Evolutionary conservation across 805 yeast species (phyloP).

Genomic region (Ogataea kodamae): DNA sequence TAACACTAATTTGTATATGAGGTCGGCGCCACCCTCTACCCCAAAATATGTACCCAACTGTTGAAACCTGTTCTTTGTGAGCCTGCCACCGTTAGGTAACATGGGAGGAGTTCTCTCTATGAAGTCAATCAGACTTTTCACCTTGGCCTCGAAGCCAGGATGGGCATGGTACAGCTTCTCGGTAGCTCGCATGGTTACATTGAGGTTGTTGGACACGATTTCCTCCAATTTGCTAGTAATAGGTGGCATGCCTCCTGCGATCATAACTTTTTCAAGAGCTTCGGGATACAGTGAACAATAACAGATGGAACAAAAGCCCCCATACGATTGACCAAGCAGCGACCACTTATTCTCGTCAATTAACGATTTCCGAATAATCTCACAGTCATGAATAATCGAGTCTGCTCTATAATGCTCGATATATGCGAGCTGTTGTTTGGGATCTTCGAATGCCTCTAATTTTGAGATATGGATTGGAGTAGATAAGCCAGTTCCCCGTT

Average conservation of each 20-base stretch:
- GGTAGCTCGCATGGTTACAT: slow-evolving; percentile 46
- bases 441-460: slow-evolving; percentile 15
- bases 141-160: slow-evolving; percentile 43
- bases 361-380: slow-evolving; percentile 39
- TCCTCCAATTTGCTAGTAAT: slow-evolving; percentile 40
- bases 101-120: slow-evolving; percentile 30
- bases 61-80: slow-evolving; percentile 51
- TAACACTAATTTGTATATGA: slow-evolving; percentile 42
- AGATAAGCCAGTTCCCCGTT: slow-evolving; percentile 60
- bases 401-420: slow-evolving; percentile 50
- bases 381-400: slow-evolving; percentile 49
- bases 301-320: slow-evolving; percentile 51
- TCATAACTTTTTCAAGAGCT: slow-evolving; percentile 40
- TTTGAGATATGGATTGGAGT: slow-evolving; percentile 40
- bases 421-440: slow-evolving; percentile 36
- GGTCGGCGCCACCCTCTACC: slow-evolving; percentile 46
- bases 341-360: slow-evolving; percentile 40
- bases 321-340: slow-evolving; percentile 52
- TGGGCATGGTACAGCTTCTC: slow-evolving; percentile 44
- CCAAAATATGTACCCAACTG: slow-evolving; percentile 52
- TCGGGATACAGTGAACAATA: slow-evolving; percentile 44
- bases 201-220: slow-evolving; percentile 47
- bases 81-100: slow-evolving; percentile 50
- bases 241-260: slow-evolving; percentile 62
- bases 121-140: slow-evolving; percentile 36